Conservation (phyloP, 352 stramenopile genomes). For the Phytophthora cajani region DNA sequence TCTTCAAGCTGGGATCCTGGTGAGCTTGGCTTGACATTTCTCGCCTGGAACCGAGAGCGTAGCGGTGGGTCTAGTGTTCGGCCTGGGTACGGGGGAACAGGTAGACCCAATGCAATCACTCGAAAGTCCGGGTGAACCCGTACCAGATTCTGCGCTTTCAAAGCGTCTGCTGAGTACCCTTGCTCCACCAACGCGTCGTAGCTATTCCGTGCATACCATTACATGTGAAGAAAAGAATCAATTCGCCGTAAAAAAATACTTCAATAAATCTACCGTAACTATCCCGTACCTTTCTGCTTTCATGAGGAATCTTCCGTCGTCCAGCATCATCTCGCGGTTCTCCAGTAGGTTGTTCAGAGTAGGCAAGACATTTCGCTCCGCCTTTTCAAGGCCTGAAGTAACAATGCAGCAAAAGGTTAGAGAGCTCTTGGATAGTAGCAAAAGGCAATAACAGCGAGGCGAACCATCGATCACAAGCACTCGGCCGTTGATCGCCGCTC, state of each 20-base stretch:
- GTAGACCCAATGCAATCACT: slow-evolving; percentile 92
- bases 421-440: background rate
- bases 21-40: slow-evolving; percentile 67
- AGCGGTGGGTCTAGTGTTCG: slow-evolving; percentile 88
- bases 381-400: slow-evolving; percentile 89
- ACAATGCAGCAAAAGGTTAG: background rate
- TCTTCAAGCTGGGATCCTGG: slow-evolving; percentile 70
- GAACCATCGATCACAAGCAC: slow-evolving; percentile 95
- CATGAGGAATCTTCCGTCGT: slow-evolving; percentile 95
- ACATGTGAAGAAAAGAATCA: background rate
- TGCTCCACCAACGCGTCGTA: slow-evolving; percentile 69
- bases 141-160: slow-evolving; percentile 72
- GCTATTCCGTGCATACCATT: slow-evolving; percentile 22
- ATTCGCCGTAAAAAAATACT: background rate
- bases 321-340: slow-evolving; percentile 95
- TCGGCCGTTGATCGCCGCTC: slow-evolving; percentile 93
- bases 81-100: slow-evolving; percentile 85
- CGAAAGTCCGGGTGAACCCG: slow-evolving; percentile 94
- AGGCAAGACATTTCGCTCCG: slow-evolving; percentile 96
- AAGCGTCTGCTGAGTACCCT: slow-evolving; percentile 56
- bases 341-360: slow-evolving; percentile 98
- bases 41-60: slow-evolving; percentile 86
- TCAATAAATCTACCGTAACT: background rate
- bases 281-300: slow-evolving; percentile 73
- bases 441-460: background rate